Evolutionary conservation across 2,329 filamentous ascomycete genomes (phyloP).

Genomic region (Trichoderma atroviride): DNA sequence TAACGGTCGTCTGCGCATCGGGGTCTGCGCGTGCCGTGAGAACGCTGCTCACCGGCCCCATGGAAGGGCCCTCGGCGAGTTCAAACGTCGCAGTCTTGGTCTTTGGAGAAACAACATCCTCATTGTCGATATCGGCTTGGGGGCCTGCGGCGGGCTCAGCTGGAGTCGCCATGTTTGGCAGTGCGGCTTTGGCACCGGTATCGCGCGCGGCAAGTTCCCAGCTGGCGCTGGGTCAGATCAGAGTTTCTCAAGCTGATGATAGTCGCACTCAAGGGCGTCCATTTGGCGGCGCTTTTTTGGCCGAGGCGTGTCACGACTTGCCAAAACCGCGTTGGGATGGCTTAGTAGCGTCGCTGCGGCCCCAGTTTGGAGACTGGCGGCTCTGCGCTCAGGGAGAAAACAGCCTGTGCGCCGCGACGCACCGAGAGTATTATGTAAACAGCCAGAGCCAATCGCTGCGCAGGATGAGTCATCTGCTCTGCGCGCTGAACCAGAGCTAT

Average conservation of each 20-base stretch:
- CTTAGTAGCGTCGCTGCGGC: constrained; percentile 1
- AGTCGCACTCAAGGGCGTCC: constrained; percentile 8
- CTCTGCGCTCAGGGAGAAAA: constrained; percentile 1
- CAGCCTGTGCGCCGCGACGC: not conserved
- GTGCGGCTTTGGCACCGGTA: not conserved
- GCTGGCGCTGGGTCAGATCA: not conserved
- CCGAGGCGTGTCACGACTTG: constrained; percentile 20
- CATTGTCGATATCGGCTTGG: constrained; percentile 31
- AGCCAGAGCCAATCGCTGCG: not conserved
- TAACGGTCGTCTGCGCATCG: constrained; percentile 69
- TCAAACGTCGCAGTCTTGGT: constrained; percentile 35
- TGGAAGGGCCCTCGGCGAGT: constrained; percentile 33
- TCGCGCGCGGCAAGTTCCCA: not conserved
- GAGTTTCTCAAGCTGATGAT: not conserved
- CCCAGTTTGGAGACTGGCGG: not conserved
- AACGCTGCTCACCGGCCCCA: constrained; percentile 44
- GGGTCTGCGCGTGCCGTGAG: constrained; percentile 61
- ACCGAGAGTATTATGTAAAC: not conserved
- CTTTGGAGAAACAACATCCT: constrained; percentile 36
- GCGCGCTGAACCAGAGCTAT: not conserved
- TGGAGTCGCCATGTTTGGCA: constrained; percentile 35
- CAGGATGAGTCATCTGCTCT: constrained; percentile 2
- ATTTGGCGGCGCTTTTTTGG: constrained; percentile 12
- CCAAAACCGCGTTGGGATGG: constrained; percentile 21
- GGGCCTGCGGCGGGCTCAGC: not conserved